Base-by-base conservation (phyloP, 805 yeast species). In the Wickerhamomyces alni region DNA sequence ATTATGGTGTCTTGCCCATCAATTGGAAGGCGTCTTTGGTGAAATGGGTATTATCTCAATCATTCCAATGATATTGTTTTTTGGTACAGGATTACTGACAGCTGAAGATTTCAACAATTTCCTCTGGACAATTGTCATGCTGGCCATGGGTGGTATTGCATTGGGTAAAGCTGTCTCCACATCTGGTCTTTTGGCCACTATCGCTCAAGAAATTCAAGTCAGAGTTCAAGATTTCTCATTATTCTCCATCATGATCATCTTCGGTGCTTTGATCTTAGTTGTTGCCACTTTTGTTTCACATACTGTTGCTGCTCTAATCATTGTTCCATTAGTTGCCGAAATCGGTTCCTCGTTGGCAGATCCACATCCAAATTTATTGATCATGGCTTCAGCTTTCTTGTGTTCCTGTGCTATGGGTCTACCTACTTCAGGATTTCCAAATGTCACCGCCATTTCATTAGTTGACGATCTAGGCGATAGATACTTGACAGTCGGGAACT, bases 121-220 rank as follows among this genome's bases (percentile, higher is more conserved):
- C 59, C 80, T 95, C 47, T 91, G 99, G 99, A 88, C 95, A 5
- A 93, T 91, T 51, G 93, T 93, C 9, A 78, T 91, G 33, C 70
- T 91, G 46, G 97, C 98, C 4, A 93, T 91, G 99, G 99, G 99
- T 25, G 99, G 99, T 45, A 76, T 91, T 38, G 95, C 96, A 0
- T 68, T 91, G 37, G 99, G 99, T 41, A 88, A 87, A 58, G 96
- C 96, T 0, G 98, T 91, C 1, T 79, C 95, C 1, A 81, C 93
- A 8, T 87, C 96, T 2, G 98, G 98, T 0, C 67, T 91, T 40
- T 70, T 91, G 41, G 71, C 78, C 7, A 80, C 91, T 0, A 81
- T 89, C 43, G 98, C 99, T 0, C 48, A 64, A 3, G 58, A 68
- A 1, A 84, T 93, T 42, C 87, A 85, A 54, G 54, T 61, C 2